Evolutionary conservation across 306 rosid genomes (phyloP).

Genomic region (Trifolium pratense): DNA sequence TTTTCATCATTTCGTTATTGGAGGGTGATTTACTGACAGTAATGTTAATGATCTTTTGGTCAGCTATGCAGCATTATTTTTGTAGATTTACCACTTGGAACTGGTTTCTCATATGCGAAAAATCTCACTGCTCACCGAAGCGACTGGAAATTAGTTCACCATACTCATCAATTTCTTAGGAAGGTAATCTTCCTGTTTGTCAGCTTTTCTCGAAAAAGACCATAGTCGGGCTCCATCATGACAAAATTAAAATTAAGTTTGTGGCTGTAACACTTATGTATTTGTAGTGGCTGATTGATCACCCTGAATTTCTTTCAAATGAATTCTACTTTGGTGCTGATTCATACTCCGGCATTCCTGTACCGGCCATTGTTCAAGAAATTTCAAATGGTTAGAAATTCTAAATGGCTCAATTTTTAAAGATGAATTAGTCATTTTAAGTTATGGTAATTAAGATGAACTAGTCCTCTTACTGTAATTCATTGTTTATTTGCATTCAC

Average conservation of each 20-base stretch:
- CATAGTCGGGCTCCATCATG: neutral
- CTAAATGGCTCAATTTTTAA: neutral
- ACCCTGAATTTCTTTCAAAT: slow-evolving; percentile 62
- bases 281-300: slow-evolving; percentile 72
- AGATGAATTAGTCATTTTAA: neutral
- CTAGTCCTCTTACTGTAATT: slow-evolving; percentile 6
- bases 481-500: slow-evolving; percentile 32
- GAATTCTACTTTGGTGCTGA: slow-evolving; percentile 66
- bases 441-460: neutral
- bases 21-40: neutral
- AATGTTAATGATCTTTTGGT: neutral
- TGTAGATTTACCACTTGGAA: slow-evolving; percentile 61
- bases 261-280: neutral
- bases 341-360: slow-evolving; percentile 72
- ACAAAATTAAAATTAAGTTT: neutral
- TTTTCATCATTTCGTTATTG: neutral
- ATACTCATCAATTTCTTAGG: slow-evolving; percentile 56
- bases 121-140: slow-evolving; percentile 29
- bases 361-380: slow-evolving; percentile 57
- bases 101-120: slow-evolving; percentile 74
- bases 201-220: neutral
- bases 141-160: slow-evolving; percentile 50
- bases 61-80: slow-evolving; percentile 62
- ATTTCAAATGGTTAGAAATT: slow-evolving; percentile 61
- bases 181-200: slow-evolving; percentile 42